Evolutionary conservation across 2,329 filamentous ascomycete genomes (phyloP).

Genomic region (Ophiocordyceps camponoti-floridani): DNA sequence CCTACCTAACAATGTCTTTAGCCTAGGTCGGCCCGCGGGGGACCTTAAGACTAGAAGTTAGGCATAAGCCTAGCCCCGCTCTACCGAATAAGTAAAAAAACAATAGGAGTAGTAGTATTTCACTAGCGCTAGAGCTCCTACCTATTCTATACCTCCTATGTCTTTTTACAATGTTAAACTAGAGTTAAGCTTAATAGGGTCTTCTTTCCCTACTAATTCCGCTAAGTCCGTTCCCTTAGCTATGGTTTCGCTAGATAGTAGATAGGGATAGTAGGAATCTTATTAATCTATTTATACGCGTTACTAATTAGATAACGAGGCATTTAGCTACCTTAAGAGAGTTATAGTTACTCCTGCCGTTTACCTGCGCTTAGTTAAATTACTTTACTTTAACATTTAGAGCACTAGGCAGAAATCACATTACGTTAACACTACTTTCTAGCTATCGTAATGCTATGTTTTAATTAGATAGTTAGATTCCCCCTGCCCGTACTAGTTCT

Average conservation of each 20-base stretch:
- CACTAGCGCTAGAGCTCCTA: neutral
- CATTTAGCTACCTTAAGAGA: neutral
- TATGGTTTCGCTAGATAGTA: neutral
- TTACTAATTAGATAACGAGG: neutral
- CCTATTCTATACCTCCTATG: neutral
- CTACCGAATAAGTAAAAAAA: neutral
- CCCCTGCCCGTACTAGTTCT: neutral
- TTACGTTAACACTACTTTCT: neutral
- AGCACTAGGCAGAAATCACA: neutral
- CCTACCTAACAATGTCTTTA: neutral
- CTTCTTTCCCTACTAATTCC: neutral
- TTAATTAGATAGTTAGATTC: neutral
- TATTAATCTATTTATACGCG: neutral
- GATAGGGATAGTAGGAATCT: neutral
- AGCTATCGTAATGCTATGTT: neutral
- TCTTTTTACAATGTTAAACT: neutral
- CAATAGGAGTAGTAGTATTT: neutral
- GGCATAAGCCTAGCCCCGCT: neutral
- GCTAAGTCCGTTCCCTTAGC: neutral
- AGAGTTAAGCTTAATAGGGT: neutral
- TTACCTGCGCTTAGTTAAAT: neutral
- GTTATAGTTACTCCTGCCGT: neutral
- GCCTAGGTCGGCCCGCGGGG: neutral
- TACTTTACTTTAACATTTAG: neutral
- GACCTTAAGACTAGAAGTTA: neutral